phyloP scores from a whole-genome alignment of 1,284 basidiomycete genomes.

The Golubevia sp. region DNA sequence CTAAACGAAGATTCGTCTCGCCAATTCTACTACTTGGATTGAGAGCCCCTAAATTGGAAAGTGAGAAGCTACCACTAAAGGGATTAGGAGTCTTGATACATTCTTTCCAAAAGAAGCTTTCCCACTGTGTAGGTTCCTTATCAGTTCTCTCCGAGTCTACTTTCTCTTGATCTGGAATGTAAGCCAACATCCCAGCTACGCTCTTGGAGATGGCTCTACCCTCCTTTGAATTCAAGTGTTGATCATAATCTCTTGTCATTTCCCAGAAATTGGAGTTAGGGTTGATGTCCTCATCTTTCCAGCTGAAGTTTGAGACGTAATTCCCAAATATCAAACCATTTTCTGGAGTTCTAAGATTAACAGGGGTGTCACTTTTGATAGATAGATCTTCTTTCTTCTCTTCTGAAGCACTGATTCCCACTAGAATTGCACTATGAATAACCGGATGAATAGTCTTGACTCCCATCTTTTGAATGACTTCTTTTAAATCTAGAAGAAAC shows the following conservation, averaged over 20 bases:
- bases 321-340: not conserved
- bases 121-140: not conserved
- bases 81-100: not conserved
- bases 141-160: not conserved
- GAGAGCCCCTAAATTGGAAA: not conserved
- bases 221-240: not conserved
- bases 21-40: too few relatives aligned
- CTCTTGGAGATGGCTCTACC: not conserved
- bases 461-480: not conserved
- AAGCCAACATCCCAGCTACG: too few relatives aligned
- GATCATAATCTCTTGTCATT: not conserved
- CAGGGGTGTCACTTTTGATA: not conserved
- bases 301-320: not conserved
- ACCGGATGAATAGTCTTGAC: not conserved
- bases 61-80: not conserved
- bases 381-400: not conserved
- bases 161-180: too few relatives aligned
- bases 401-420: not conserved
- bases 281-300: not conserved
- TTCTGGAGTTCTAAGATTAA: not conserved
- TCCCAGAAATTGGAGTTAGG: not conserved
- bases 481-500: not conserved
- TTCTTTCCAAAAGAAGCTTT: not conserved
- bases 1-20: too few relatives aligned
- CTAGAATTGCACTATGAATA: not conserved